Percentiles rank a stretch among this genome's conserved stretches.
Evolutionary conservation across 148 eudicot species (phyloP).

Genomic region (Chenopodium formosanum): DNA sequence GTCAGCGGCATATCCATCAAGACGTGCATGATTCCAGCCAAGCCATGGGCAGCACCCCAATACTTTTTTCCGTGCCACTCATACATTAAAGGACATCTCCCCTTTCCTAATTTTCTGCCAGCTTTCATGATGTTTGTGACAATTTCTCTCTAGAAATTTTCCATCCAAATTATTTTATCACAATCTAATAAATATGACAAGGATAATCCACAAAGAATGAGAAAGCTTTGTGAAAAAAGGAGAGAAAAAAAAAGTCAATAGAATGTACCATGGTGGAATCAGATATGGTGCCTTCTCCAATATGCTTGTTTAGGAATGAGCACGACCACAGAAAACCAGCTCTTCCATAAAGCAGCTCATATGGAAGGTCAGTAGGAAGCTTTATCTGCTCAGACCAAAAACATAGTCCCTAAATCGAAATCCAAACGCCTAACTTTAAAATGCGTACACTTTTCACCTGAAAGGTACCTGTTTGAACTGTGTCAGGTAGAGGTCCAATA

Average conservation of each 20-base stretch:
- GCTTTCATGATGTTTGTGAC: conserved; percentile 51
- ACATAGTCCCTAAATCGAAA: neutral
- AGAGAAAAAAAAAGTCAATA: neutral
- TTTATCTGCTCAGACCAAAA: conserved; percentile 45
- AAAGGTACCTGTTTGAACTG: conserved; percentile 58
- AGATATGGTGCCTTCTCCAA: conserved; percentile 62
- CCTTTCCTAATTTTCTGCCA: conserved; percentile 56
- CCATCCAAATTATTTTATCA: conserved; percentile 4
- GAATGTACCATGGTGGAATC: conserved; percentile 46
- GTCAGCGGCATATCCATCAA: conserved; percentile 74
- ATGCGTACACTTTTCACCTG: neutral
- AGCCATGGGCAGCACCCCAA: conserved; percentile 95
- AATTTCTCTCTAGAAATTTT: conserved; percentile 44
- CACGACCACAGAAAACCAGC: conserved; percentile 90
- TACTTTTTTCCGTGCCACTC: conserved; percentile 84
- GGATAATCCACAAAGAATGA: neutral
- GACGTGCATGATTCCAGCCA: conserved; percentile 81
- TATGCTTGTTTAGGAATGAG: conserved; percentile 67
- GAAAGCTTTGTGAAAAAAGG: neutral
- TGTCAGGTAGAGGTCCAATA: conserved; percentile 48
- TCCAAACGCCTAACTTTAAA: neutral
- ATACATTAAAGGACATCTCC: conserved; percentile 73
- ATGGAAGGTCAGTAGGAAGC: conserved; percentile 63
- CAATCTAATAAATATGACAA: neutral
- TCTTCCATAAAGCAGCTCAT: conserved; percentile 82